Evolutionary conservation across 2,329 filamentous ascomycete species (phyloP).

Genomic region (Colletotrichum theobromicola): DNA sequence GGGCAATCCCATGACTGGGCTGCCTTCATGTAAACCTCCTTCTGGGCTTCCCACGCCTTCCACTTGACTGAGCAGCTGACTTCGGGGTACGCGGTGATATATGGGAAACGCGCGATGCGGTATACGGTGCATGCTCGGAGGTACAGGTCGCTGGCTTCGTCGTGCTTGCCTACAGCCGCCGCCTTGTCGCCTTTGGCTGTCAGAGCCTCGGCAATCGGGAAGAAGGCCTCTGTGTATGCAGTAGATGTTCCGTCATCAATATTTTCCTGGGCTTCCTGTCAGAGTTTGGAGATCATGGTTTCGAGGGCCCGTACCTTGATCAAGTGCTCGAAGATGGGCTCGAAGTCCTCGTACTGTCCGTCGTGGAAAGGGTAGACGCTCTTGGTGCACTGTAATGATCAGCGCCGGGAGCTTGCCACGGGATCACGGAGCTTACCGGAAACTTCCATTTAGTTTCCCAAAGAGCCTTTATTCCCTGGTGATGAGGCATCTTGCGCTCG

Average conservation of each 20-base stretch:
- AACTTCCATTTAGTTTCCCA: conserved; percentile 82
- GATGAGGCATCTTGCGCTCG: conserved; percentile 57
- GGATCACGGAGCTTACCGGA: conserved; percentile 51
- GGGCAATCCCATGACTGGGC: conserved; percentile 59
- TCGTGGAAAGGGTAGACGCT: conserved; percentile 80
- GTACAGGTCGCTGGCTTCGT: conserved; percentile 65
- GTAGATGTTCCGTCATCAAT: conserved; percentile 71
- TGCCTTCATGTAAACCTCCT: conserved; percentile 66
- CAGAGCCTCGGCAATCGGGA: conserved; percentile 65
- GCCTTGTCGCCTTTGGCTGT: conserved; percentile 56
- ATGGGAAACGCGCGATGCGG: conserved; percentile 75
- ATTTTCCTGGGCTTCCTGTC: conserved; percentile 41
- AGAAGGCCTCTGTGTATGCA: conserved; percentile 68
- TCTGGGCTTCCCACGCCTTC: conserved; percentile 69
- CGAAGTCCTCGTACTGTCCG: conserved; percentile 70
- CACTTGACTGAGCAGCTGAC: conserved; percentile 55
- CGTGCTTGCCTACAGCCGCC: conserved; percentile 49
- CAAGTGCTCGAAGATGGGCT: conserved; percentile 69
- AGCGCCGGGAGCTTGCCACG: background rate
- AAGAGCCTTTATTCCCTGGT: conserved; percentile 63
- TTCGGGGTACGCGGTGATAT: conserved; percentile 45
- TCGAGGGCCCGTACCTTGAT: conserved; percentile 47
- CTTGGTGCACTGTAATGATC: conserved; percentile 53
- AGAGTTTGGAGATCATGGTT: background rate
- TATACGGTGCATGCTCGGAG: conserved; percentile 76